Evolutionary conservation across 1,139 yeast species (phyloP), one percentile per base, ranked within the genome.

Genomic region (Geotrichum macrosporum): DNA sequence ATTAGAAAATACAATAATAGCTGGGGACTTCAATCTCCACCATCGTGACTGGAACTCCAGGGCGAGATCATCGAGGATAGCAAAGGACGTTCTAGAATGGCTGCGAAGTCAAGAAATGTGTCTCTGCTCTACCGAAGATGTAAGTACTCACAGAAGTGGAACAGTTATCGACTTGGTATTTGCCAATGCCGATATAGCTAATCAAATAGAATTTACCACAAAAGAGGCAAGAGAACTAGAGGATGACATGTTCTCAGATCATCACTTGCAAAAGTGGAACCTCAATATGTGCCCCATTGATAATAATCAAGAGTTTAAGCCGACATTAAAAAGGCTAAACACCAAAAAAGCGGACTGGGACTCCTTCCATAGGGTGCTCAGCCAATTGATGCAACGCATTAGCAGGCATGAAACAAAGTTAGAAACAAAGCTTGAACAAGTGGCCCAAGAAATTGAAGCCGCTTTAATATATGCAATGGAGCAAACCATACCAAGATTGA

Each of bases 271-370:
- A 6, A 24, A 24, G 27, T 8, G 27, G 27, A 24, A 24, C 10
- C 6, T 24, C 10, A 8, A 8, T 8, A 10, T 8, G 27, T 6
- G 10, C 9, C 27, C 27, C 6, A 24, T 8, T 24, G 6, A 24
- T 24, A 24, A 6, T 8, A 10, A 24, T 24, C 35, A 19, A 33
- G 18, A 12, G 6, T 16, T 4, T 21, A 10, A n/a, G 4, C 5
- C 13, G 4, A 16, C 21, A 8, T 12, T 5, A 6, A 33, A 33
- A 13, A 33, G 22, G 18, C 18, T 15, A 19, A 33, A 33, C 22
- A 18, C n/a, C 16, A 33, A 33, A 33, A n/a, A n/a, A 33, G 36
- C 36, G 8, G 36, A 33, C 20, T 33, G 36, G 36, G 22, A 33
- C 10, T 5, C 5, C 5, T 33, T 33, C 20, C 21, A 33, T n/a